Conservation (phyloP, 179 eudicot genomes). For the Spergularia azorica region DNA sequence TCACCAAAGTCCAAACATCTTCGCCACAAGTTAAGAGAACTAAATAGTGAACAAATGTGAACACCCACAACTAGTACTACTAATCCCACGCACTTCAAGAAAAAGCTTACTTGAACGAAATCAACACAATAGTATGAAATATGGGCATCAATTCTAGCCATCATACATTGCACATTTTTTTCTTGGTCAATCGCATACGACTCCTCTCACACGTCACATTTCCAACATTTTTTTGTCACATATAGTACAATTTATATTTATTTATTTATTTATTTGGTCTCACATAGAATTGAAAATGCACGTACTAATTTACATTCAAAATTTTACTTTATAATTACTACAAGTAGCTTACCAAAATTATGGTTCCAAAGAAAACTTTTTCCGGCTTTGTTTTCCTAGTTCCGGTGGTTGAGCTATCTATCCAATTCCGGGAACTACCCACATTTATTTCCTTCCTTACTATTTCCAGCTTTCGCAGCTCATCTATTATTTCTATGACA, state of each 20-base stretch:
- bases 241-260: neutral
- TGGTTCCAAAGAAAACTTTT: neutral
- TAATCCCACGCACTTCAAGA: too few species aligned
- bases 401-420: conserved; percentile 52
- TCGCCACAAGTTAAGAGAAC: too few species aligned
- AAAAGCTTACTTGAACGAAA: too few species aligned
- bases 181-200: conserved; percentile 17
- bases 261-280: neutral
- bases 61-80: too few species aligned
- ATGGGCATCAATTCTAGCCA: neutral
- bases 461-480: conserved; percentile 38
- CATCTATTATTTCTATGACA: conserved; percentile 6
- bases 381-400: neutral
- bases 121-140: too few species aligned
- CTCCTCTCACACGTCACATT: conserved; percentile 4
- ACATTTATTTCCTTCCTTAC: conserved; percentile 35
- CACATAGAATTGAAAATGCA: neutral
- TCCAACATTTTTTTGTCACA: neutral
- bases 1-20: too few species aligned
- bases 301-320: neutral
- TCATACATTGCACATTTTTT: neutral
- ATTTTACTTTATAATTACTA: neutral
- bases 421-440: conserved; percentile 43
- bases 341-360: conserved; percentile 26
- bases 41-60: too few species aligned